Base-by-base conservation (phyloP, 495 filamentous ascomycete genomes). In the Xylaria castorea region DNA sequence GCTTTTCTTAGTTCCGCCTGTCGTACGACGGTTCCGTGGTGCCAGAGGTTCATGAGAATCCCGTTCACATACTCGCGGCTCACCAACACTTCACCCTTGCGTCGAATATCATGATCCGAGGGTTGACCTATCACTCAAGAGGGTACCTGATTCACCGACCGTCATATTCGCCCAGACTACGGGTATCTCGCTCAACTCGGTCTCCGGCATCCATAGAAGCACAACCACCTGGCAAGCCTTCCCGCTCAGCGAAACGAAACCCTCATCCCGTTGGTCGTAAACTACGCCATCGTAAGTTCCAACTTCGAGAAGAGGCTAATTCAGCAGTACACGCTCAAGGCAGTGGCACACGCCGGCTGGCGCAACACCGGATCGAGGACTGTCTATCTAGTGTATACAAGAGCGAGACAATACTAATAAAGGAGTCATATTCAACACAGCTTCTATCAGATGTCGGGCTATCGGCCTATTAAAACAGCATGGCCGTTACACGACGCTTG, bases 1-100 rank as follows among this genome's bases (percentile, higher is more conserved):
- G 27, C 36, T 22, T 42, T 63, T 36, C 58, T 32, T 42, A 30
- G 53, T 70, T 50, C 68, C 68, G 46, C 44, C 42, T 70, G 42
- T 32, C 57, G 69, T 71, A 60, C 34, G 60, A 71, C 61, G 50
- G 22, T 27, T 34, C 30, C 36, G 58, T 60, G 34, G 34, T 32
- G 46, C 25, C n/a, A 46, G 12, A 57, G 51, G 38, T 60, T 69
- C 36, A 34, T 60, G 4, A 58, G 25, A 32, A 57, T 58, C 22
- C 51, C 32, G 53, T 57, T 34, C 42, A 53, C 55, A 63, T 48
- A 27, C 42, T 51, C 44, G 25, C 68, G 22, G 40, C 40, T 69
- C 48, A 48, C 55, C 16, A 70, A 22, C 55, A 53, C 46, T 14
- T 40, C 30, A 22, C 67, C 42, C 27, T 64, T 40, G 58, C 44